A percentile compares a stretch with the other conserved stretches of the same genome.
Conservation (phyloP, 116 monocot species). For the Thalassia testudinum region DNA sequence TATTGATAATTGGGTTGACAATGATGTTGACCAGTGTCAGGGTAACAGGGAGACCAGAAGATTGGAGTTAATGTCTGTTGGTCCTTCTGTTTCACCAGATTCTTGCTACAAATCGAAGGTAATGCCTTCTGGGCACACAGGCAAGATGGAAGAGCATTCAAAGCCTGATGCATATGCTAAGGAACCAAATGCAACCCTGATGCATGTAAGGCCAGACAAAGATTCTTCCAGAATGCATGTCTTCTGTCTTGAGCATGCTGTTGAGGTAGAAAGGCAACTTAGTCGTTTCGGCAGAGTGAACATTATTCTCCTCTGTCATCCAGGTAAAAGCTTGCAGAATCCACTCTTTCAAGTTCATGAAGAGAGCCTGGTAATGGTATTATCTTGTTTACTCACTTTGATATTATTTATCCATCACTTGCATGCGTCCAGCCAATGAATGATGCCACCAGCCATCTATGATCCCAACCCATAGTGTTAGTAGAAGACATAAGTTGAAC, state of each 20-base stretch:
- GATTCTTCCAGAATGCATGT: constrained; percentile 96
- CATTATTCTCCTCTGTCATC: constrained; percentile 80
- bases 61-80: background rate
- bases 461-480: too few species aligned
- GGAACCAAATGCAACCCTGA: constrained; percentile 8
- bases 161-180: constrained; percentile 8
- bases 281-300: constrained; percentile 47
- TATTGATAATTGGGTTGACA: too few species aligned
- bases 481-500: too few species aligned
- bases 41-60: background rate
- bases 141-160: constrained; percentile 1
- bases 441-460: too few species aligned
- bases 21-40: background rate
- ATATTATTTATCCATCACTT: too few species aligned
- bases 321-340: constrained; percentile 34
- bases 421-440: too few species aligned
- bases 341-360: too few species aligned
- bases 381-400: too few species aligned
- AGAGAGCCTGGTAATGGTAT: too few species aligned
- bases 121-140: constrained; percentile 3
- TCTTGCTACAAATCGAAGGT: background rate
- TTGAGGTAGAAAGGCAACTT: constrained; percentile 72
- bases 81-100: background rate
- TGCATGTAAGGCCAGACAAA: constrained; percentile 32
- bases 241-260: constrained; percentile 95